A percentile compares a stretch with the other conserved stretches of the same genome.
Conservation (phyloP, 176 grass and related monocot genomes). For the Zea mays region Zm-B73-REFERENCE-NAM-5.0 NC_050105.1:131032501-131033000, state of each 20-base stretch:
- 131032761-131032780: background rate
- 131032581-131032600: slow-evolving; percentile 38
- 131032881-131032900: background rate
- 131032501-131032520: slow-evolving; percentile 15
- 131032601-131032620: slow-evolving; percentile 20
- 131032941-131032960: slow-evolving; percentile 18
- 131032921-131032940: background rate
- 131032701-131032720: slow-evolving; percentile 35
- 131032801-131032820: background rate
- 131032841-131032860: slow-evolving; percentile 22
- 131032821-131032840: background rate
- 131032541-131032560: slow-evolving; percentile 16
- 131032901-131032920: slow-evolving; percentile 16
- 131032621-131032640: slow-evolving; percentile 31
- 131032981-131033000: background rate
- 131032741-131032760: background rate
- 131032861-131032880: background rate
- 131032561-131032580: slow-evolving; percentile 32
- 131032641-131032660: slow-evolving; percentile 32
- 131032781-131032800: background rate
- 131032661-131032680: slow-evolving; percentile 26
- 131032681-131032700: slow-evolving; percentile 7
- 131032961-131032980: slow-evolving; percentile 27
- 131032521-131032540: slow-evolving; percentile 38
- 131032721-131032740: background rate